Conservation (phyloP, 257 asterid species). For the Cinchona pubescens region DNA sequence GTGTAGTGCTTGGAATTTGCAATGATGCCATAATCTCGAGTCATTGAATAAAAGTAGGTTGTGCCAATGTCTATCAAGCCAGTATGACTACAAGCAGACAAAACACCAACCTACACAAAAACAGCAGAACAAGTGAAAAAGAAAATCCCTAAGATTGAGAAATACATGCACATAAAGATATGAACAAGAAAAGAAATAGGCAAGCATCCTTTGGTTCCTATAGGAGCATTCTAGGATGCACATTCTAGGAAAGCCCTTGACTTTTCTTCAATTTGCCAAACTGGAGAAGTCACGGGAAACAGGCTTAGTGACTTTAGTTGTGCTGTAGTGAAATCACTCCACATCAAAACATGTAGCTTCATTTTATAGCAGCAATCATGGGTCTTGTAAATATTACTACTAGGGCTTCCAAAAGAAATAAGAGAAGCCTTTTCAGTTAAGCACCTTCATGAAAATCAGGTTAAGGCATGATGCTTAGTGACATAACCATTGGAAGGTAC, state of each 20-base stretch:
- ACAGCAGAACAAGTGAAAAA: conserved; percentile 13
- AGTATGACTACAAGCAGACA: conserved; percentile 84
- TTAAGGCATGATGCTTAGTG: neutral
- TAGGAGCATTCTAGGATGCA: neutral
- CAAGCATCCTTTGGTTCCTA: neutral
- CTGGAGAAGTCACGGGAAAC: neutral
- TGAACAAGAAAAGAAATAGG: neutral
- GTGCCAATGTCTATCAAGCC: conserved; percentile 80
- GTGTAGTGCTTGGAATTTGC: conserved; percentile 81
- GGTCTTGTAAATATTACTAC: neutral
- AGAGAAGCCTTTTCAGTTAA: neutral
- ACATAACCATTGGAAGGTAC: neutral
- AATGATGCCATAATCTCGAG: conserved; percentile 56
- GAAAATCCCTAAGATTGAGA: neutral
- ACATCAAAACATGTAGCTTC: neutral
- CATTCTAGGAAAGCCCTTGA: neutral
- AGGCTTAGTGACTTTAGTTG: neutral
- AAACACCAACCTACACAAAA: conserved; percentile 62
- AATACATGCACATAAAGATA: neutral
- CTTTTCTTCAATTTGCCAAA: neutral
- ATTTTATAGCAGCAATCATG: neutral
- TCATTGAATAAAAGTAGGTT: conserved; percentile 68
- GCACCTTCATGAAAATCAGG: neutral
- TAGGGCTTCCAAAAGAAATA: neutral
- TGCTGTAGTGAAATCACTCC: neutral